Percentiles rank a stretch among this genome's conserved stretches.
Conservation (phyloP, 768 basidiomycete genomes). For the Hypsizygus marmoreus region DNA sequence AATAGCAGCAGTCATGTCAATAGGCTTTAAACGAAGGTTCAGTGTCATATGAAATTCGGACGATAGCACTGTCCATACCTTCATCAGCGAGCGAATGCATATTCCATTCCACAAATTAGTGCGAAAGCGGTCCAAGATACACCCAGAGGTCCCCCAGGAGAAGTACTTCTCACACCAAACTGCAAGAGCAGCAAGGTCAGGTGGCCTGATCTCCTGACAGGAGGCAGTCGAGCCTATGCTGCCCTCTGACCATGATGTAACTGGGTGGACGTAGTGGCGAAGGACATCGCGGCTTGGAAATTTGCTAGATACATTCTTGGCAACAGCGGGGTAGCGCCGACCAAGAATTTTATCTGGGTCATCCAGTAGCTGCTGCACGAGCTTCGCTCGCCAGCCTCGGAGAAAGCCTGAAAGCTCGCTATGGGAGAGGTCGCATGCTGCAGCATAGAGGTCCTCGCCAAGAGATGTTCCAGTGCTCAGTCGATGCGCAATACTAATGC, state of each 20-base stretch:
- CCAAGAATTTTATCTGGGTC: constrained; percentile 36
- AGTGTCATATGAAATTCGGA: too few relatives aligned
- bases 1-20: too few relatives aligned
- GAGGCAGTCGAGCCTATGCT: constrained; percentile 30
- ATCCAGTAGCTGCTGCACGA: constrained; percentile 5
- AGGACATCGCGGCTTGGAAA: constrained; percentile 58
- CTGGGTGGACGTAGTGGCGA: constrained; percentile 56
- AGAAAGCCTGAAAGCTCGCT: constrained; percentile 4
- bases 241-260: constrained; percentile 44
- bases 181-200: constrained; percentile 48
- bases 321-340: constrained; percentile 46
- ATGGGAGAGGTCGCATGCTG: constrained; percentile 23
- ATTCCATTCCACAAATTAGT: constrained; percentile 58
- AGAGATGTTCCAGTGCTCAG: constrained; percentile 57
- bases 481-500: constrained; percentile 53
- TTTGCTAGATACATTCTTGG: constrained; percentile 43
- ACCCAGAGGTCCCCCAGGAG: constrained; percentile 63
- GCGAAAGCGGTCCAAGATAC: constrained; percentile 59
- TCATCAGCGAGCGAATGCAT: constrained; percentile 43
- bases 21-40: too few relatives aligned
- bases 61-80: too few relatives aligned
- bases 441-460: constrained; percentile 50
- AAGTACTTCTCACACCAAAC: constrained; percentile 62
- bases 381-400: constrained; percentile 6
- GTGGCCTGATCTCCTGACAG: neutral